Evolutionary conservation across 2,329 filamentous ascomycete species (phyloP), one percentile per base, ranked within the genome.

Genomic region (Fusarium stilboides): DNA sequence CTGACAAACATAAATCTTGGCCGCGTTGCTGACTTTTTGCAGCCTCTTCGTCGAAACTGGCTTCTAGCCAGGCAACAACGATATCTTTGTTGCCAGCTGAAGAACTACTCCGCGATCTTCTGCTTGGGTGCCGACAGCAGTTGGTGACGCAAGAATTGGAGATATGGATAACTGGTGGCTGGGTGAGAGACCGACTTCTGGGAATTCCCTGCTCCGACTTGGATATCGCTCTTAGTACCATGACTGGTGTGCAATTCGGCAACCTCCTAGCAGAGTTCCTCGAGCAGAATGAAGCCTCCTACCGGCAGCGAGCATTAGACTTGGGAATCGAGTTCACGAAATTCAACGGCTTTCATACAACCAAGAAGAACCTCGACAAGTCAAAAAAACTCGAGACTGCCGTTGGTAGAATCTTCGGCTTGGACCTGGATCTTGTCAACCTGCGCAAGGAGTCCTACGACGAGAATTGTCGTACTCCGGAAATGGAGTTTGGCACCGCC

Each of bases 281-380:
- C 7, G 14, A 31, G 24, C 43, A 45, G 15, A 45, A 45, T 13
- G 43, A 45, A 31, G 22, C 43, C 14, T 45, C 43, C 8, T 45
- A 45, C 17, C 43, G 24, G 15, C 43, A 45, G 22, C 43, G 43
- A n/a, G 43, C 43, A 26, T 31, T 12, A n/a, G 24, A 45, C 4
- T 45, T 45, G 15, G 22, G 22, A 9, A n/a, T 45, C 22, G 43
- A 45, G 26, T 45, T 45, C 24, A 45, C 8, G 2, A n/a, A 31
- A 31, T 45, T 45, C 24, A 31, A 31, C 22, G 43, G 43, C 12
- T 45, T 45, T 14, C 43, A 45, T n/a, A 28, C 43, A 31, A 45
- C 43, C 24, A 45, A 45, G 43, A 45, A 45, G 43, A 45, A 45
- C 15, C 43, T 45, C 24, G 43, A 45, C 43, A 45, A 45, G 19